Conservation (phyloP, 148 eudicot species). For the Talinum fruticosum region DNA sequence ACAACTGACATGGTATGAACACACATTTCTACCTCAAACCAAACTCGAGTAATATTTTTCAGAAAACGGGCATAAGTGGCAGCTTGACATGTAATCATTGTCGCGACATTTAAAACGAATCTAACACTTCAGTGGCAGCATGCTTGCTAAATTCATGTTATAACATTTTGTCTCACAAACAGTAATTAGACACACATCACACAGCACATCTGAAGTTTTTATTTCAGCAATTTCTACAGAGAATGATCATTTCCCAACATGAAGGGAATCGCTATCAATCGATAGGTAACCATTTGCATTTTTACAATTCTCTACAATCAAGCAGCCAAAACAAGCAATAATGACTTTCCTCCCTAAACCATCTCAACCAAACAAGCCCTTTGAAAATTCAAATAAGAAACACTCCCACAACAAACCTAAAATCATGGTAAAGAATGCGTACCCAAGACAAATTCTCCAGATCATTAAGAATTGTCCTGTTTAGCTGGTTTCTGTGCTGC, state of each 20-base stretch:
- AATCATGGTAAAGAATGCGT: conserved; percentile 11
- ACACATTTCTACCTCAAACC: neutral
- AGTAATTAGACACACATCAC: neutral
- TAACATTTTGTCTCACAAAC: neutral
- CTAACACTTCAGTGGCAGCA: neutral
- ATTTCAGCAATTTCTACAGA: neutral
- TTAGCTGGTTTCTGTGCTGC: conserved; percentile 57
- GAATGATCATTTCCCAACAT: neutral
- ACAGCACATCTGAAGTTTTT: neutral
- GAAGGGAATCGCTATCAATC: neutral
- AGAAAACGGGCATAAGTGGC: neutral
- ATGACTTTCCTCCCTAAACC: neutral
- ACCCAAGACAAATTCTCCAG: conserved; percentile 1
- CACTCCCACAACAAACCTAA: neutral
- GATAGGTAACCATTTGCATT: neutral
- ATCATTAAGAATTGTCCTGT: conserved; percentile 23
- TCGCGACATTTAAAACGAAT: neutral
- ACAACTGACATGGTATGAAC: neutral
- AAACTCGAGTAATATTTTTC: neutral
- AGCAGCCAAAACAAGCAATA: conserved; percentile 5
- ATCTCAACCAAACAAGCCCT: conserved; percentile 3
- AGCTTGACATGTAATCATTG: neutral
- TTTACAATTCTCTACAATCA: conserved; percentile 30
- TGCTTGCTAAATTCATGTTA: neutral
- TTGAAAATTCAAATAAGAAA: neutral